Percentiles rank a stretch among this genome's conserved stretches.
Conservation (phyloP, 2,329 filamentous ascomycete species). For the Aureobasidium sp. region DNA sequence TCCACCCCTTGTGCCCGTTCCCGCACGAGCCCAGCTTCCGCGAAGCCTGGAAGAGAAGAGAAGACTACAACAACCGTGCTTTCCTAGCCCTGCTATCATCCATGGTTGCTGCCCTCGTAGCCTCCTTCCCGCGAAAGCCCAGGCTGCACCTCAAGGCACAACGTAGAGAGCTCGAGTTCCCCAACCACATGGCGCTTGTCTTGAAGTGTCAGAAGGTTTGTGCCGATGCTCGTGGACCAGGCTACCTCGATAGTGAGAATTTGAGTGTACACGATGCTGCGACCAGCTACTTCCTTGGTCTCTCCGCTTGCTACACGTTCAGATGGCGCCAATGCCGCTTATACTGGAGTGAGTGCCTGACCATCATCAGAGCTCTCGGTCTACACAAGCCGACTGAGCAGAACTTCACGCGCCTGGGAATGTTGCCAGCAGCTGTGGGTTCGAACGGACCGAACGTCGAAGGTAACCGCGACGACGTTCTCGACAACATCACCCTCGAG, state of each 20-base stretch:
- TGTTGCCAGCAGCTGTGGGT: constrained; percentile 31
- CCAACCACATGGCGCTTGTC: constrained; percentile 62
- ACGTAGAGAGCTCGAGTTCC: constrained; percentile 58
- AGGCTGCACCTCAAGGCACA: constrained; percentile 62
- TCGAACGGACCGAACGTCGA: constrained; percentile 31
- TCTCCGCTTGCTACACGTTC: constrained; percentile 61
- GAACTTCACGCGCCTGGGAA: constrained; percentile 33
- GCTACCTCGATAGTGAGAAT: constrained; percentile 47
- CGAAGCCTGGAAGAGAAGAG: constrained; percentile 57
- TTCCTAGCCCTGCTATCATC: constrained; percentile 67
- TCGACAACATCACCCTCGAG: constrained; percentile 43
- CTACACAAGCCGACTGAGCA: constrained; percentile 51
- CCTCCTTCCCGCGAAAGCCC: constrained; percentile 68
- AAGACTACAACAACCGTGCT: constrained; percentile 58
- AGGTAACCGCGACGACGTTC: constrained; percentile 30
- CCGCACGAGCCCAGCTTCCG: constrained; percentile 74
- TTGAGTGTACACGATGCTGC: constrained; percentile 57
- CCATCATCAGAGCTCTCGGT: constrained; percentile 60
- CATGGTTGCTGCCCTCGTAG: constrained; percentile 67
- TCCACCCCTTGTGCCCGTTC: constrained; percentile 69
- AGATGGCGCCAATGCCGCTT: constrained; percentile 61
- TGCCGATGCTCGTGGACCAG: constrained; percentile 57
- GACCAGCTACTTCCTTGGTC: constrained; percentile 68
- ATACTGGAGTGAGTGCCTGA: constrained; percentile 66
- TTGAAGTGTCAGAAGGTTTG: constrained; percentile 65